phyloP scores from a whole-genome alignment of 495 filamentous ascomycete species.

The Hypomontagnella monticulosa region DNA sequence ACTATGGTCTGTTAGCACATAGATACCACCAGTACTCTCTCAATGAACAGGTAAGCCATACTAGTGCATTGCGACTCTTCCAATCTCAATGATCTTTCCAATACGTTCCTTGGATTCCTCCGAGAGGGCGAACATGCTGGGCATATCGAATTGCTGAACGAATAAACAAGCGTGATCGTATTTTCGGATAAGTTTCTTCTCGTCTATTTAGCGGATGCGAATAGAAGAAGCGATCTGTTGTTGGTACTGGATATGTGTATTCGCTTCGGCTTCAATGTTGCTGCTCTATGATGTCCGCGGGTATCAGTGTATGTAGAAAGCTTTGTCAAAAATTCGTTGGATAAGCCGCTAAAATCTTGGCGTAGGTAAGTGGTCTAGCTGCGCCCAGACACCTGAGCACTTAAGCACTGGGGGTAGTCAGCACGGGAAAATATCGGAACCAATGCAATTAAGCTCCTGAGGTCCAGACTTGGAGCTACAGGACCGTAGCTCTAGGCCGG shows the following conservation, averaged over 20 bases:
- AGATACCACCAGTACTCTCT: not conserved
- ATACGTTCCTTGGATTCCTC: slow-evolving; percentile 99
- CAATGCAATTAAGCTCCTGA: not conserved
- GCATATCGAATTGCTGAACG: slow-evolving; percentile 9
- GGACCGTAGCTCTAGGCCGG: no score
- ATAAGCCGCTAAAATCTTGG: not conserved
- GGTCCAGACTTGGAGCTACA: no score
- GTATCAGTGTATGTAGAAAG: not conserved
- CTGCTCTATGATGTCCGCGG: not conserved
- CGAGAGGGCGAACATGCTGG: slow-evolving; percentile 84
- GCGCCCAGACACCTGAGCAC: no score
- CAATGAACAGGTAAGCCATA: slow-evolving; percentile 53
- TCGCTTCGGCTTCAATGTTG: no score
- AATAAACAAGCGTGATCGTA: not conserved
- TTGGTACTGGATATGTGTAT: not conserved
- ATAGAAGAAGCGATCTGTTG: not conserved
- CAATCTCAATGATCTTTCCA: slow-evolving; percentile 91
- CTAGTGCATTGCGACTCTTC: slow-evolving; percentile 97
- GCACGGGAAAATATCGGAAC: slow-evolving; percentile 8
- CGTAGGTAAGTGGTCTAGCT: no score
- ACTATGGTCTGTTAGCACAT: slow-evolving; percentile 57
- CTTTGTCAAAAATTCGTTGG: slow-evolving; percentile 15
- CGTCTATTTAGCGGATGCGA: not conserved
- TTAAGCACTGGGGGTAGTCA: not conserved
- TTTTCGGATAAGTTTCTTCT: not conserved